Evolutionary conservation across 257 asterid species (phyloP).

Genomic region (Leonotis leonurus): DNA sequence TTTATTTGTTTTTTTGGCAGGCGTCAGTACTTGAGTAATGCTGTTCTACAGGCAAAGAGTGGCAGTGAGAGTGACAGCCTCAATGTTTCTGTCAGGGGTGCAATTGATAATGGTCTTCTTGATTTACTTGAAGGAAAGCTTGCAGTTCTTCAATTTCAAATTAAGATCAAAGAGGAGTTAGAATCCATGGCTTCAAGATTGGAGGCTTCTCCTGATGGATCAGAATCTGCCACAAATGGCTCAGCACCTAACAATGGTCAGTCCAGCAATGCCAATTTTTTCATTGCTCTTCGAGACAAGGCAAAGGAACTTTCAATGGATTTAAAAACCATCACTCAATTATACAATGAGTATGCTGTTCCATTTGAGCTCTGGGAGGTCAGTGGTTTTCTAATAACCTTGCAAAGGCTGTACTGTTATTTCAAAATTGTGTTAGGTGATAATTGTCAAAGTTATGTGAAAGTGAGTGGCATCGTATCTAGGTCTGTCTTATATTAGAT

Average conservation of each 20-base stretch:
- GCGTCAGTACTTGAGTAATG: slow-evolving; percentile 94
- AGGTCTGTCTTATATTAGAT: not conserved
- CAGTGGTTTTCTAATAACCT: slow-evolving; percentile 16
- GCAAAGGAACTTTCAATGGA: slow-evolving; percentile 73
- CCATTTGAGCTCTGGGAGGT: slow-evolving; percentile 99
- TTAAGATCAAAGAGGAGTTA: slow-evolving; percentile 76
- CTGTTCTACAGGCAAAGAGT: slow-evolving; percentile 98
- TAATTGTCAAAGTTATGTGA: not conserved
- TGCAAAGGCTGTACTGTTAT: slow-evolving; percentile 1
- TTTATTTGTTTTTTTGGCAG: slow-evolving; percentile 43
- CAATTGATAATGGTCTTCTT: slow-evolving; percentile 75
- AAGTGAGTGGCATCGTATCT: not conserved
- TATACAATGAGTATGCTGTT: slow-evolving; percentile 92
- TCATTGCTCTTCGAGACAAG: slow-evolving; percentile 42
- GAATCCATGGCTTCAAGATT: slow-evolving; percentile 58
- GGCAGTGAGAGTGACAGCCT: slow-evolving; percentile 48
- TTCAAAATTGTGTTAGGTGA: not conserved
- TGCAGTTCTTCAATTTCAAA: slow-evolving; percentile 92
- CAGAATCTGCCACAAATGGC: slow-evolving; percentile 38
- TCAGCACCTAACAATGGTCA: slow-evolving; percentile 28
- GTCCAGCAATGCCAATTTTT: slow-evolving; percentile 30
- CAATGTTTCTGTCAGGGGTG: slow-evolving; percentile 47
- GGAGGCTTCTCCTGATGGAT: slow-evolving; percentile 46
- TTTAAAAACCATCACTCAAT: slow-evolving; percentile 81
- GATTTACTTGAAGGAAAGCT: slow-evolving; percentile 97